Evolutionary conservation across 176 grass and related monocot genomes (phyloP).

Genomic region (Oryza rufipogon): DNA sequence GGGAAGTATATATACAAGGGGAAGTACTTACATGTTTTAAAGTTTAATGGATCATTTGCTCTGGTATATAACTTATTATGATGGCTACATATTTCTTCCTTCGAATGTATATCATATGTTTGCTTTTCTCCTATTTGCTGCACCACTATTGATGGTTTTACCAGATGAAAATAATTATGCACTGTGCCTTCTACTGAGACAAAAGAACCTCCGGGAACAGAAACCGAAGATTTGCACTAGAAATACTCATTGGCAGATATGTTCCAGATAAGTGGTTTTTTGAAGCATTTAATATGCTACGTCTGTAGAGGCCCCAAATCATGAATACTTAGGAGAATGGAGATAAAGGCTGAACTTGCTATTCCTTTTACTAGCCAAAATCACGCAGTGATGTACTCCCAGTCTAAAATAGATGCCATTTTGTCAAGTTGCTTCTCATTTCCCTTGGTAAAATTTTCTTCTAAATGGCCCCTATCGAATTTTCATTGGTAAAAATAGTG

Average conservation of each 20-base stretch:
- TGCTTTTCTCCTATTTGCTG: constrained; percentile 2
- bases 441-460: constrained; percentile 16
- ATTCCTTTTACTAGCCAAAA: constrained; percentile 25
- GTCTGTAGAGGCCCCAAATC: constrained; percentile 46
- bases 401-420: not conserved
- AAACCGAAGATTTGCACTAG: constrained; percentile 43
- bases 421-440: constrained; percentile 9
- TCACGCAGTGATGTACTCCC: constrained; percentile 14
- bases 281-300: constrained; percentile 44
- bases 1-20: not conserved
- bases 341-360: constrained; percentile 18
- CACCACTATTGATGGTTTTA: constrained; percentile 16
- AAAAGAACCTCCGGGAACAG: constrained; percentile 36
- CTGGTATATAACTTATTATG: not conserved
- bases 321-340: constrained; percentile 38
- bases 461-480: constrained; percentile 10
- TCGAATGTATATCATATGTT: not conserved
- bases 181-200: constrained; percentile 11
- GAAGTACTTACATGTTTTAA: not conserved
- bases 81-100: not conserved
- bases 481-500: constrained; percentile 32
- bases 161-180: constrained; percentile 27
- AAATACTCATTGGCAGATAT: constrained; percentile 28
- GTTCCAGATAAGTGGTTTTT: constrained; percentile 36
- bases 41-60: not conserved